A percentile compares a stretch with the other conserved stretches of the same genome.
Evolutionary conservation across 306 rosid genomes (phyloP).

Genomic region (Fragaria vesca): DNA sequence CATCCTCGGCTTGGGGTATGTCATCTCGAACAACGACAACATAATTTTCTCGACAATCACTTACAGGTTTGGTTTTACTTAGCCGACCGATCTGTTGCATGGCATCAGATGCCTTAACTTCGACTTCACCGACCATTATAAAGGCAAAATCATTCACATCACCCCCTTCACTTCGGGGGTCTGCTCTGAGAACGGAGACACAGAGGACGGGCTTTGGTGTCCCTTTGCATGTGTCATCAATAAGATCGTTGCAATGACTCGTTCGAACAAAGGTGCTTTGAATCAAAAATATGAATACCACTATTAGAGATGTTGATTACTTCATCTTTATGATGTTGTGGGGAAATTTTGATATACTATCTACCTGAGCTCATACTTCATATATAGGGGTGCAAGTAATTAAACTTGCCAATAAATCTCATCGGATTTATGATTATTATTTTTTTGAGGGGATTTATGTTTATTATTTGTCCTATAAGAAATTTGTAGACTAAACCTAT

Average conservation of each 20-base stretch:
- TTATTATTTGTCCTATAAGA: no score
- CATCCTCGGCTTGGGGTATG: neutral
- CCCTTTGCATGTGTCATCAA: neutral
- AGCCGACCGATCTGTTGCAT: neutral
- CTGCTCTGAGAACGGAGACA: neutral
- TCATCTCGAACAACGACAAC: neutral
- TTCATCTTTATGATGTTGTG: neutral
- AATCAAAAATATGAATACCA: neutral
- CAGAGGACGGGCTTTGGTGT: neutral
- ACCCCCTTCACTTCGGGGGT: neutral
- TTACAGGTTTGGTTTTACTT: neutral
- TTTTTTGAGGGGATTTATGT: no score
- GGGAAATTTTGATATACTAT: neutral
- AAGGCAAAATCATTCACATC: neutral
- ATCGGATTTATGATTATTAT: no score
- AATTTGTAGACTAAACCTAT: no score
- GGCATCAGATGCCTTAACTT: neutral
- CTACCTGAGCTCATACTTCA: neutral
- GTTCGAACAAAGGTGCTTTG: neutral
- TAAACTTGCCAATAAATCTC: no score
- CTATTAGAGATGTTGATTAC: neutral
- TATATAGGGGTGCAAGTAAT: neutral
- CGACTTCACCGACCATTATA: neutral
- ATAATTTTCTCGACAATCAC: neutral
- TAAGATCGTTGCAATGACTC: neutral